Evolutionary conservation across 257 asterid genomes (phyloP).

Genomic region (Fraxinus quadrangulata): DNA sequence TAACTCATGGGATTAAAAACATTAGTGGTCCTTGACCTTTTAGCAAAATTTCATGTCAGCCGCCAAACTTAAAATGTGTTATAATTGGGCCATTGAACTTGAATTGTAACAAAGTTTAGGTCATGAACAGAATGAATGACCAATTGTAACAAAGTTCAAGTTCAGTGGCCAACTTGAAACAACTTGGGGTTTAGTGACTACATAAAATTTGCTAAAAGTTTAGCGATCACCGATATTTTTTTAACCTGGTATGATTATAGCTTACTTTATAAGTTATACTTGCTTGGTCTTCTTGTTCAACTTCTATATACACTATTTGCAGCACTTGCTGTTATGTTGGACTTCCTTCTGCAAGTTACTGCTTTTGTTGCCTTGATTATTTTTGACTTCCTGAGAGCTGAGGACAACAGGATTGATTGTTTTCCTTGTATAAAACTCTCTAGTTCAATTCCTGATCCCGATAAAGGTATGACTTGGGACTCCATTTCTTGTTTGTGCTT

Average conservation of each 20-base stretch:
- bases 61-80: not conserved
- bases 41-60: not conserved
- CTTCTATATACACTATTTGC: constrained; percentile 34
- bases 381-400: constrained; percentile 94
- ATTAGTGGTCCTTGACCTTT: not conserved
- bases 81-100: not conserved
- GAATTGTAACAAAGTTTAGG: not conserved
- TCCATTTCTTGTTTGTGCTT: constrained; percentile 16
- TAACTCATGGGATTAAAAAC: too few species aligned
- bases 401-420: constrained; percentile 89
- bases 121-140: not conserved
- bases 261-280: not conserved
- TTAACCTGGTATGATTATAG: too few species aligned
- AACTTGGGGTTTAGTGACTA: too few species aligned
- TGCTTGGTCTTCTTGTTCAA: constrained; percentile 20
- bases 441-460: constrained; percentile 61
- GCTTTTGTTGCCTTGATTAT: constrained; percentile 96
- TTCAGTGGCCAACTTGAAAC: too few species aligned
- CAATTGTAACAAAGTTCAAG: not conserved
- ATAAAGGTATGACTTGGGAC: constrained; percentile 53
- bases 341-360: constrained; percentile 95
- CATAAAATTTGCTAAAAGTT: too few species aligned
- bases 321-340: constrained; percentile 98
- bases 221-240: too few species aligned
- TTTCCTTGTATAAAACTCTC: constrained; percentile 76